Conservation (phyloP, 169 alveolate genomes). For the Eimeria praecox region DNA sequence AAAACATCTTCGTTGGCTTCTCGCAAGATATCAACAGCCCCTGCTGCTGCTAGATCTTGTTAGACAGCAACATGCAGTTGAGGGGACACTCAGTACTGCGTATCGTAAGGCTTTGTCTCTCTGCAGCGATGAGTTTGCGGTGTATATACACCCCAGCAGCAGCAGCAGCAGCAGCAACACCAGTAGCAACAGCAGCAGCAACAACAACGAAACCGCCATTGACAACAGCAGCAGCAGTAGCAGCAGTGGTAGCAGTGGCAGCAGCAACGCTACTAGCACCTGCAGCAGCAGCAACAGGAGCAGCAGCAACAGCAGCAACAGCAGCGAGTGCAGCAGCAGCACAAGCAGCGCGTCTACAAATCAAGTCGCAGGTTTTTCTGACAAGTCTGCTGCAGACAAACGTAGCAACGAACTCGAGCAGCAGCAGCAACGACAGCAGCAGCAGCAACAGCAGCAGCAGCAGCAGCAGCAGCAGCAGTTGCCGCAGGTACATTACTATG, state of each 20-base stretch:
- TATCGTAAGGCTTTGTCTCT: conserved; percentile 40
- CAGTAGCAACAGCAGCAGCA: conserved; percentile 34
- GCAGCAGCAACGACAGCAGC: conserved; percentile 17
- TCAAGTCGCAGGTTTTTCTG: not conserved
- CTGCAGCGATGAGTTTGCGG: conserved; percentile 44
- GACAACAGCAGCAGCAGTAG: not conserved
- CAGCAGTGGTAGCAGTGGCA: not conserved
- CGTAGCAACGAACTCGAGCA: not conserved
- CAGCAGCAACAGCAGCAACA: not conserved
- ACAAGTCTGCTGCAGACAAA: conserved; percentile 7
- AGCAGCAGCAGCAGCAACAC: not conserved
- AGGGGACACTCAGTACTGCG: conserved; percentile 38
- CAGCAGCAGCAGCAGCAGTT: conserved; percentile 57
- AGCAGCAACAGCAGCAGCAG: conserved; percentile 58
- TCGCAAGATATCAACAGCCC: conserved; percentile 56
- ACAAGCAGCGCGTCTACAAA: not conserved
- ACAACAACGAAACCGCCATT: not conserved
- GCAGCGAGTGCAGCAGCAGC: not conserved
- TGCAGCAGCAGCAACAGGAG: conserved; percentile 1
- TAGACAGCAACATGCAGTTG: conserved; percentile 60
- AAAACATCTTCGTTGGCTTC: conserved; percentile 63
- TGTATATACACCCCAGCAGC: conserved; percentile 41
- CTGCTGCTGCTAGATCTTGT: conserved; percentile 75
- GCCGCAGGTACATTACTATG: conserved; percentile 40
- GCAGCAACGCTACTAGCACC: conserved; percentile 14